phyloP scores from a whole-genome alignment of 2,329 filamentous ascomycete genomes.

The Capronia coronata region DNA sequence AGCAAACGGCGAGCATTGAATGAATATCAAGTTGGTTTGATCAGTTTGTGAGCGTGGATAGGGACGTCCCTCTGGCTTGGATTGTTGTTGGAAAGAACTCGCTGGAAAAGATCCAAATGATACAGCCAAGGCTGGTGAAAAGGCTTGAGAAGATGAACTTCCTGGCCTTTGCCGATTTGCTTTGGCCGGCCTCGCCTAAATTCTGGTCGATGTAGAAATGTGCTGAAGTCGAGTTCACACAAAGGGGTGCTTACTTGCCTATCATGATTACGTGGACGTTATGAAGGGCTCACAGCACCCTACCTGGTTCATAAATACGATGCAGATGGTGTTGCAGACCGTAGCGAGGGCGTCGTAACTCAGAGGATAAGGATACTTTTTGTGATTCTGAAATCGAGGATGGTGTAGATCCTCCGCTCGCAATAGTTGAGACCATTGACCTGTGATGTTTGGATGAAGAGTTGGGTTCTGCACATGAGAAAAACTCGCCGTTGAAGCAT shows the following conservation, averaged over 20 bases:
- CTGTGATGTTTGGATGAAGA: constrained; percentile 45
- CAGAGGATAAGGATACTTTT: constrained; percentile 48
- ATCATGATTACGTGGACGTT: constrained; percentile 37
- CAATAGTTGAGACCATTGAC: constrained; percentile 45
- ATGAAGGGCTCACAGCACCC: constrained; percentile 47
- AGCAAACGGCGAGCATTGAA: constrained; percentile 45
- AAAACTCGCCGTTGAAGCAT: constrained; percentile 43
- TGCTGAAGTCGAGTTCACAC: constrained; percentile 39
- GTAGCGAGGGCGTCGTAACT: constrained; percentile 47
- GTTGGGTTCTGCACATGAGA: constrained; percentile 45
- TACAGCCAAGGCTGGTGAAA: constrained; percentile 41
- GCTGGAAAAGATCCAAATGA: constrained; percentile 44
- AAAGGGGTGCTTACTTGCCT: constrained; percentile 39
- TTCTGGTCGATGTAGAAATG: constrained; percentile 33
- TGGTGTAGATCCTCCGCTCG: constrained; percentile 40
- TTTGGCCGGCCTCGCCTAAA: too few species aligned
- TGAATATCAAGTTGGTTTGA: constrained; percentile 43
- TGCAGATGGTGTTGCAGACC: constrained; percentile 44
- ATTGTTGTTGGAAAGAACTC: constrained; percentile 44
- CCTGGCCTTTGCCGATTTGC: constrained; percentile 34
- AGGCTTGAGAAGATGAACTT: constrained; percentile 45
- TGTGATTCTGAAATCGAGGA: constrained; percentile 41
- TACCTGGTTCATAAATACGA: constrained; percentile 43
- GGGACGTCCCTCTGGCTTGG: constrained; percentile 39
- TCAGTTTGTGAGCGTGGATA: constrained; percentile 45